Percentiles rank a stretch among this genome's conserved stretches.
Conservation (phyloP, 345 rosid genomes). For the Excoecaria agallocha region DNA sequence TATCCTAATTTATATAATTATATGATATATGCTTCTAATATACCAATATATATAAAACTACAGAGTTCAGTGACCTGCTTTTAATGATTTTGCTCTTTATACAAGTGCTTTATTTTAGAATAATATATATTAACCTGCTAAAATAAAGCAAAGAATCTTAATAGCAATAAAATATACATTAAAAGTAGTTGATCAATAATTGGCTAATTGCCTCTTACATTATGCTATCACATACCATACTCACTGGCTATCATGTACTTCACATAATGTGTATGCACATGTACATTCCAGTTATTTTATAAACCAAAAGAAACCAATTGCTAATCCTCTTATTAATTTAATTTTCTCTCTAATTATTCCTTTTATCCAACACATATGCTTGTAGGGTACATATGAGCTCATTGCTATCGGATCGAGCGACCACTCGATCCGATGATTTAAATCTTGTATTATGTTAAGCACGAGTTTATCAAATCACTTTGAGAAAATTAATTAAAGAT, state of each 20-base stretch:
- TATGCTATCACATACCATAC: neutral
- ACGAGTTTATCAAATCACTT: too few species aligned
- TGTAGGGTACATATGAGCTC: too few species aligned
- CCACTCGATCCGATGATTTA: too few species aligned
- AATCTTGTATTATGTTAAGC: too few species aligned
- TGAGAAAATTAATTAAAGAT: neutral
- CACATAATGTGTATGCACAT: conserved; percentile 29
- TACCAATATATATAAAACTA: too few species aligned
- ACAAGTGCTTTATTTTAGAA: neutral
- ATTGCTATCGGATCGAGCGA: too few species aligned
- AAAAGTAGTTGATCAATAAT: conserved; percentile 18
- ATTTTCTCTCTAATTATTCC: neutral
- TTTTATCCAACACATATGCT: neutral
- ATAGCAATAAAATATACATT: neutral
- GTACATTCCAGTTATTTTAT: conserved; percentile 4
- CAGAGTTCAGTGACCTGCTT: conserved; percentile 9
- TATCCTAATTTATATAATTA: too few species aligned
- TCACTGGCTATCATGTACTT: conserved; percentile 9
- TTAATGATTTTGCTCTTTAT: conserved; percentile 7
- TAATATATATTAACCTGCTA: neutral
- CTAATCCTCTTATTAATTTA: neutral
- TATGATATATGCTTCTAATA: too few species aligned
- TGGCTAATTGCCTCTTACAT: conserved; percentile 11
- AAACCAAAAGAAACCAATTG: neutral
- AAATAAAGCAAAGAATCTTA: conserved; percentile 1